Evolutionary conservation across 2,329 filamentous ascomycete species (phyloP), one percentile per base, ranked within the genome.

Genomic region (Cryphonectria parasitica): DNA sequence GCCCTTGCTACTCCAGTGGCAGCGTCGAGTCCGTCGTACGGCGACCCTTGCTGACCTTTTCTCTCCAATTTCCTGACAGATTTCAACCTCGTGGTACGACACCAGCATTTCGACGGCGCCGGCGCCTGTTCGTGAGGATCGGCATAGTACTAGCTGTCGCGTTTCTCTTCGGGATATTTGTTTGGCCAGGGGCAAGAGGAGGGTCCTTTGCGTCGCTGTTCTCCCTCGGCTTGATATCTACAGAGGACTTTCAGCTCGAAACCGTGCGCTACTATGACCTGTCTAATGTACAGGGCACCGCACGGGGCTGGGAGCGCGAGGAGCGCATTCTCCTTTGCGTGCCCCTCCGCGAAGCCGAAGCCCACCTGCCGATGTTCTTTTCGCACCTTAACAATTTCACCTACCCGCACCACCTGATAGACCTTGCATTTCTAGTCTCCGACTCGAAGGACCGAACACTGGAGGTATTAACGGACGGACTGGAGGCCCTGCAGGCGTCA

Each of bases 191-290:
- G 7, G 85, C 66, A 11, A 34, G 69, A 64, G 63, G 71, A 80
- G 90, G 82, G 80, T 89, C 82, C 75, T 85, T 84, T 76, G 90
- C 83, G 75, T 93, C 83, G 78, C 85, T 84, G 78, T 87, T 83
- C 78, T 92, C 92, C 0, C 84, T 97, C 64, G 92, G 92, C 41
- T 86, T 95, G 49, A 83, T 95, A 66, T 89, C 90, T 54, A 83
- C 87, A 31, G 89, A 91, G 67, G 90, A 92, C 75, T 88, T 93
- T 73, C 91, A 97, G 77, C 89, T 98, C 70, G 94, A 98, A 80
- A 98, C 95, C 1, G 93, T 99, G 72, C 93, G 95, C 79, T 98
- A 99, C 83, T 98, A 98, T 82, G 96, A 99, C 80, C 86, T 99
- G 73, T 92, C 91, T 75, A 93, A 96, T 79, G 94, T 97, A 7